phyloP scores from a whole-genome alignment of 208 protist genomes.

The Naegleria gruberi region DNA sequence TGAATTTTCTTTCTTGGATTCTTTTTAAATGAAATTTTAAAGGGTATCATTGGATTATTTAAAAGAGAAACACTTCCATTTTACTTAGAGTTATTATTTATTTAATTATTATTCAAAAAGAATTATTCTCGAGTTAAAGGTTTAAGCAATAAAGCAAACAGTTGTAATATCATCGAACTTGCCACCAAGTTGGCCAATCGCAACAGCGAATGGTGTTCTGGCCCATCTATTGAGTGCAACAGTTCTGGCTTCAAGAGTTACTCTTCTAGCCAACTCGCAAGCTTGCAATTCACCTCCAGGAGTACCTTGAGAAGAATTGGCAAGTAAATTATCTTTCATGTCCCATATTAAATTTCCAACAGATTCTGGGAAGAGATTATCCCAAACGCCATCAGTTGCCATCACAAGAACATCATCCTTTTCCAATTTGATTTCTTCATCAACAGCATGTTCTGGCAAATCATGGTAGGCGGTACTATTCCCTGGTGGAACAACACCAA shows the following conservation, averaged over 20 bases:
- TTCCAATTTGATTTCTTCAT: not conserved
- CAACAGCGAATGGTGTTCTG: not conserved
- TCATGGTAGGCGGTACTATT: not conserved
- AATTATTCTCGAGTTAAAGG: too few relatives aligned
- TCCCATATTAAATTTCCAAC: not conserved
- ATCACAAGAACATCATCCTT: not conserved
- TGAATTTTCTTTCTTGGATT: too few relatives aligned
- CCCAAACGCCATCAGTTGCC: not conserved
- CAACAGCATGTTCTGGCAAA: not conserved
- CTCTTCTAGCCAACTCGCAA: not conserved
- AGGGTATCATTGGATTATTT: too few relatives aligned
- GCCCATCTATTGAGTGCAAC: not conserved
- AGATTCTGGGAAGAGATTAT: not conserved
- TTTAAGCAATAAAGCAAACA: not conserved
- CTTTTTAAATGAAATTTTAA: too few relatives aligned
- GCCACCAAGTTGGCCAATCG: not conserved
- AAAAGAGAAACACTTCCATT: too few relatives aligned
- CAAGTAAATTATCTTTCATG: not conserved
- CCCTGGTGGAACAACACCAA: slow-evolving; percentile 58
- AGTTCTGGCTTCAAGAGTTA: not conserved
- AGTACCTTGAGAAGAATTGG: not conserved
- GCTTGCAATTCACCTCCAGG: not conserved
- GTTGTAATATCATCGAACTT: not conserved
- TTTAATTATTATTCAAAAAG: too few relatives aligned
- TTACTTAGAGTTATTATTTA: too few relatives aligned